These are phyloP conservation scores for Cucumis melo DNA, from an alignment of 306 rosid species.

Conservation along the genomic window DNA sequence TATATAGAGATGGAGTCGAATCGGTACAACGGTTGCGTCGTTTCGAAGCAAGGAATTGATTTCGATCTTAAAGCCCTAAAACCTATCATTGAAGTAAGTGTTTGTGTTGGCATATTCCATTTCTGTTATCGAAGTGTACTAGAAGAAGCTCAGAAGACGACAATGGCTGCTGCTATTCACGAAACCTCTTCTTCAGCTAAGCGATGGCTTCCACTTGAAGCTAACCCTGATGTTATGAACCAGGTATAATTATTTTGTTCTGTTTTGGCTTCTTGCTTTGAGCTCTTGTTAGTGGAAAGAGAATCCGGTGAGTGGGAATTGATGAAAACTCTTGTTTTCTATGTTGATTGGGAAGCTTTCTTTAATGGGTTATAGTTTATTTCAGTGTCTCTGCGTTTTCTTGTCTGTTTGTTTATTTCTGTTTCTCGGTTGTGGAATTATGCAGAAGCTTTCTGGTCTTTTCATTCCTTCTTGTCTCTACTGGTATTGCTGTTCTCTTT, in stretches of 20 bases:
- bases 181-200: slow-evolving; percentile 38
- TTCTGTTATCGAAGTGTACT: neutral
- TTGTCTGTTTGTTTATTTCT: neutral
- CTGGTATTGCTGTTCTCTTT: neutral
- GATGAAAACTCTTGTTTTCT: neutral
- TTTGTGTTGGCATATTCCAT: neutral
- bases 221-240: slow-evolving; percentile 94
- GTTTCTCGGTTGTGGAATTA: neutral
- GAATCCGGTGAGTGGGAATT: neutral
- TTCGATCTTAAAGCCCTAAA: slow-evolving; percentile 1
- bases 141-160: neutral
- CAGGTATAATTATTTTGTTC: slow-evolving; percentile 31
- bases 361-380: neutral
- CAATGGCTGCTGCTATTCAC: slow-evolving; percentile 39
- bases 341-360: neutral
- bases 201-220: slow-evolving; percentile 99
- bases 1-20: neutral
- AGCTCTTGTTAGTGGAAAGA: neutral
- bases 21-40: neutral
- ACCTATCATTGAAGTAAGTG: neutral
- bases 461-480: neutral
- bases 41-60: neutral
- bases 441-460: neutral
- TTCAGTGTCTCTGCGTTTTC: neutral
- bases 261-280: neutral